These are phyloP conservation scores for Phanerodontia chrysosporium DNA, from an alignment of 768 basidiomycete genomes.

Conservation along the genomic window DNA sequence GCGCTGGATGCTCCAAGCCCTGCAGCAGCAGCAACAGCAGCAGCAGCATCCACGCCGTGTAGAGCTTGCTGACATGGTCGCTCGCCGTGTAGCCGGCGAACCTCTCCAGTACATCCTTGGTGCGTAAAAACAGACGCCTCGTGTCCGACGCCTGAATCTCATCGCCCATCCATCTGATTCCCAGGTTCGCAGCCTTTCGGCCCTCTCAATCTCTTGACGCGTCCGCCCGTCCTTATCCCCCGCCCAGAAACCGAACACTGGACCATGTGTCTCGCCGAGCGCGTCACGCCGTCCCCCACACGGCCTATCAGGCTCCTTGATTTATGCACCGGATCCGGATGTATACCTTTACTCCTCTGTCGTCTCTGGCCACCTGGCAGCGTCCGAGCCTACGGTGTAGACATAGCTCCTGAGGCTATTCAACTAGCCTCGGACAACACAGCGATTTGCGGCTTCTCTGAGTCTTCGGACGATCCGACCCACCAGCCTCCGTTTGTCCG, in stretches of 20 bases:
- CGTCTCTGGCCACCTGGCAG: conserved; percentile 55
- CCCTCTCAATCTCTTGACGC: conserved; percentile 64
- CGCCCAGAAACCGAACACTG: conserved; percentile 93
- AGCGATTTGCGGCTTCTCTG: conserved; percentile 18
- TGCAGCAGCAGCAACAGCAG: conserved; percentile 3
- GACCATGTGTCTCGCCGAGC: conserved; percentile 56
- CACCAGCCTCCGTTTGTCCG: conserved; percentile 4
- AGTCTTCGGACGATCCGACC: background rate
- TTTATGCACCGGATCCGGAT: conserved; percentile 90
- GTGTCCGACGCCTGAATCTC: background rate
- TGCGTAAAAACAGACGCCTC: conserved; percentile 27
- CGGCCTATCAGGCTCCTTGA: conserved; percentile 58
- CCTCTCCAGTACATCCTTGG: conserved; percentile 92
- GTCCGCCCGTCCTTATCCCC: conserved; percentile 86
- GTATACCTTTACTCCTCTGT: conserved; percentile 84
- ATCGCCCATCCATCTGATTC: background rate
- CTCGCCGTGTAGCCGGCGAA: conserved; percentile 60
- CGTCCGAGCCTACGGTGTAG: conserved; percentile 57
- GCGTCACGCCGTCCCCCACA: conserved; percentile 34
- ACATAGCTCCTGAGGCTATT: conserved; percentile 61
- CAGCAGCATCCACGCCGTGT: conserved; percentile 24
- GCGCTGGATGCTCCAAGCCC: conserved; percentile 43
- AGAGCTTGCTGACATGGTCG: conserved; percentile 57
- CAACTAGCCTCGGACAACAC: conserved; percentile 45
- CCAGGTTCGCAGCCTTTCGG: conserved; percentile 89